Evolutionary conservation across 352 stramenopile species (phyloP).

Genomic region (Phytophthora kernoviae): DNA sequence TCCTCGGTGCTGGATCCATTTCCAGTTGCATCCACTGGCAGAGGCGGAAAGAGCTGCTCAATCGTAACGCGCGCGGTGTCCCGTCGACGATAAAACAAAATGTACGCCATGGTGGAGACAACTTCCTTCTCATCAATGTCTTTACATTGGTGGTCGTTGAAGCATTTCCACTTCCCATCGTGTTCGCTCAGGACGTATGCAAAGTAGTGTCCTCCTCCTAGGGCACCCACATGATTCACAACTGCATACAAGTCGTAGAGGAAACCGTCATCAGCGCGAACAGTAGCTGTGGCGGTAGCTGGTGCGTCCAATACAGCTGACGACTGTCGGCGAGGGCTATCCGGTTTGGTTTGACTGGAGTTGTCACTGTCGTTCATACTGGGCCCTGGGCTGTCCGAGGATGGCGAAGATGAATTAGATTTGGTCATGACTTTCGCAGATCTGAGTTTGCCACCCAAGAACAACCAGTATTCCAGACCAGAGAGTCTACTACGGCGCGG

Average conservation of each 20-base stretch:
- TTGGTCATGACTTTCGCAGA: conserved; percentile 9
- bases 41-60: conserved; percentile 79
- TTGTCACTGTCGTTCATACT: conserved; percentile 6
- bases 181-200: conserved; percentile 82
- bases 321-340: conserved; percentile 19
- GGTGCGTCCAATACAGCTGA: conserved; percentile 58
- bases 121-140: conserved; percentile 89
- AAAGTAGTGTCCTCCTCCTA: conserved; percentile 97
- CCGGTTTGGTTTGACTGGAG: conserved; percentile 12
- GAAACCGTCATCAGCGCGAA: conserved; percentile 57
- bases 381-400: too few relatives aligned
- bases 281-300: conserved; percentile 57
- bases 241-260: conserved; percentile 98
- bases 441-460: conserved; percentile 77
- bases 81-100: conserved; percentile 90
- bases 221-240: conserved; percentile 96
- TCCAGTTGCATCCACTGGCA: conserved; percentile 33
- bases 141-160: conserved; percentile 96
- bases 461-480: conserved; percentile 71
- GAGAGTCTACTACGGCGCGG: conserved; percentile 45
- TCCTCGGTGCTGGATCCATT: conserved; percentile 35
- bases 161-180: conserved; percentile 97
- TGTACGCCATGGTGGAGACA: conserved; percentile 87
- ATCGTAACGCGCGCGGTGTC: conserved; percentile 71
- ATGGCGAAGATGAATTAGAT: conserved; percentile 8